These are phyloP conservation scores for Monosporozyma solicola DNA, from an alignment of 805 yeast species.

Conservation along the genomic window DNA sequence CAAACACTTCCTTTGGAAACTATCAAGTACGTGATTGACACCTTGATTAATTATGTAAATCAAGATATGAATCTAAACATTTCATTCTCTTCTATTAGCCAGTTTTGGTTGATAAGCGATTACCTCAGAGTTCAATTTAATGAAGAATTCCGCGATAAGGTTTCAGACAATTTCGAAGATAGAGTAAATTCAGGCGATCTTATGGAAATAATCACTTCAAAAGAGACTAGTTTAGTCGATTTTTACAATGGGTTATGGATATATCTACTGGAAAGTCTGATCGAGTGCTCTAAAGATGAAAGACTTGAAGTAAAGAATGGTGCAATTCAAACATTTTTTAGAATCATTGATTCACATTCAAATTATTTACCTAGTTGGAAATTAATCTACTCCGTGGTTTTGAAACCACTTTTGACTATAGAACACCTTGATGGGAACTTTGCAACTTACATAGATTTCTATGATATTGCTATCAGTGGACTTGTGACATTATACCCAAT, in stretches of 20 bases:
- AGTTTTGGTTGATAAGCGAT: conserved; percentile 89
- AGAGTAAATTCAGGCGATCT: conserved; percentile 13
- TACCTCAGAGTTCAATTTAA: conserved; percentile 35
- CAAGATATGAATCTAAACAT: conserved; percentile 74
- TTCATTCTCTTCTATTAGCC: conserved; percentile 83
- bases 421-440: conserved; percentile 20
- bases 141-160: neutral
- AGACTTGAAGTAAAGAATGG: conserved; percentile 84
- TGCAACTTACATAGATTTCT: conserved; percentile 52
- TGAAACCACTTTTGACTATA: conserved; percentile 41
- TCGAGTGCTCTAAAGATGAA: conserved; percentile 52
- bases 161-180: neutral
- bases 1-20: conserved; percentile 60
- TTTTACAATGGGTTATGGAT: conserved; percentile 47
- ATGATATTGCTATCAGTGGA: conserved; percentile 54
- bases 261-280: conserved; percentile 51
- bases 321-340: conserved; percentile 78
- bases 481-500: conserved; percentile 49
- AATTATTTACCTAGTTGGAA: conserved; percentile 53
- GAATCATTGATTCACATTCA: conserved; percentile 70
- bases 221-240: conserved; percentile 12
- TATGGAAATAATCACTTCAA: conserved; percentile 23
- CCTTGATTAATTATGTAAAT: conserved; percentile 59
- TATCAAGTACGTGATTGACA: conserved; percentile 56
- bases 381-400: conserved; percentile 53